phyloP scores from a whole-genome alignment of 2,329 filamentous ascomycete genomes.

The Mollisia scopiformis region DNA sequence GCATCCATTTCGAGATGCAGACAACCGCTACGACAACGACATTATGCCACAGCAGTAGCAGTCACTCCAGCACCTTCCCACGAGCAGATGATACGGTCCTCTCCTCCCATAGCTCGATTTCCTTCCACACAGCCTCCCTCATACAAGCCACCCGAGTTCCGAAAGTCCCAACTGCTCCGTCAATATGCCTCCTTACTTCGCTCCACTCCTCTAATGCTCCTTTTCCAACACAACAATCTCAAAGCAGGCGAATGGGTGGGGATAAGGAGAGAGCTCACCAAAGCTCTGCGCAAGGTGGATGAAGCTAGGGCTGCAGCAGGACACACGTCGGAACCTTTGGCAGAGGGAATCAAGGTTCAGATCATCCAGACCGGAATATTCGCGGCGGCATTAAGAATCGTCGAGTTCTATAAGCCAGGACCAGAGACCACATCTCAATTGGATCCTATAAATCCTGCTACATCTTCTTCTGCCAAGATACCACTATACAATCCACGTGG shows the following conservation, averaged over 20 bases:
- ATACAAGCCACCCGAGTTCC: slow-evolving; percentile 81
- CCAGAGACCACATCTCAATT: slow-evolving; percentile 36
- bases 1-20: slow-evolving; percentile 38
- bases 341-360: slow-evolving; percentile 72
- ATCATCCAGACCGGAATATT: slow-evolving; percentile 91
- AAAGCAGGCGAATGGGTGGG: slow-evolving; percentile 68
- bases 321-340: slow-evolving; percentile 48
- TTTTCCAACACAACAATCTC: slow-evolving; percentile 78
- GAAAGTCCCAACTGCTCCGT: slow-evolving; percentile 85
- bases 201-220: slow-evolving; percentile 69
- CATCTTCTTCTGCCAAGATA: slow-evolving; percentile 25
- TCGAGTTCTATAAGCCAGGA: slow-evolving; percentile 75
- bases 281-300: slow-evolving; percentile 66
- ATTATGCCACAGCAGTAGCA: slow-evolving; percentile 53
- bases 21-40: slow-evolving; percentile 42
- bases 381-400: slow-evolving; percentile 78
- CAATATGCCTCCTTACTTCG: slow-evolving; percentile 74
- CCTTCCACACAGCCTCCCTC: slow-evolving; percentile 80
- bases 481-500: slow-evolving; percentile 21
- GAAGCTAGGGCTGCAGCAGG: slow-evolving; percentile 49
- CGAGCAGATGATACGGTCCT: slow-evolving; percentile 48
- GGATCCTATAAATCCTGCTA: slow-evolving; percentile 25
- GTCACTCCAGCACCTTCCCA: slow-evolving; percentile 52
- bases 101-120: slow-evolving; percentile 42
- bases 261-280: slow-evolving; percentile 64